phyloP scores from a whole-genome alignment of 108 stramenopile species.

The Nitzschia palea region DNA sequence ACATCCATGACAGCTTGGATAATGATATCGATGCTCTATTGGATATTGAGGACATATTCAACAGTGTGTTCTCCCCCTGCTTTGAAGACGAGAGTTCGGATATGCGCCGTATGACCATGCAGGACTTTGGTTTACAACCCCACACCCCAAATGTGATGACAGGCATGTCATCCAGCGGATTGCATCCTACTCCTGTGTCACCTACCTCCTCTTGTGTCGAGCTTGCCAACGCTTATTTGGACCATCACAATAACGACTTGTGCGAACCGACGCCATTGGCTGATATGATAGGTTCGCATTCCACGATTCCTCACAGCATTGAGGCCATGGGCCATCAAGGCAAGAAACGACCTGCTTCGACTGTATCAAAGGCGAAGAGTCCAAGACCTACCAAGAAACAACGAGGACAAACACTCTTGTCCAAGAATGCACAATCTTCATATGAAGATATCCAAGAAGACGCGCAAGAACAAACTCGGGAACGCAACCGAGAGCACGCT shows the following conservation, averaged over 20 bases:
- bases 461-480: background rate
- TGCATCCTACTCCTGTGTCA: background rate
- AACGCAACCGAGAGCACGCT: conserved; percentile 92
- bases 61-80: background rate
- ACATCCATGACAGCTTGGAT: background rate
- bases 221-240: background rate
- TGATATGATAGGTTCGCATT: background rate
- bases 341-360: background rate
- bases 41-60: background rate
- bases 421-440: background rate
- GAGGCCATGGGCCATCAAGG: background rate
- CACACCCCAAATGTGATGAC: background rate
- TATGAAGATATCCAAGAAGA: background rate
- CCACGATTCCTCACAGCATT: background rate
- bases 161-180: background rate
- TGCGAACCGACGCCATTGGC: background rate
- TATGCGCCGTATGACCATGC: background rate
- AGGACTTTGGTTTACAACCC: background rate
- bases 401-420: background rate
- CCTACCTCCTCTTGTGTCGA: background rate
- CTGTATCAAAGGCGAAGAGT: background rate
- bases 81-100: background rate
- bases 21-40: background rate
- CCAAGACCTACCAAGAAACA: background rate
- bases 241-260: background rate